These are phyloP conservation scores for Moniliophthora roreri DNA, from an alignment of 1,284 basidiomycete species.

Conservation along the genomic window DNA sequence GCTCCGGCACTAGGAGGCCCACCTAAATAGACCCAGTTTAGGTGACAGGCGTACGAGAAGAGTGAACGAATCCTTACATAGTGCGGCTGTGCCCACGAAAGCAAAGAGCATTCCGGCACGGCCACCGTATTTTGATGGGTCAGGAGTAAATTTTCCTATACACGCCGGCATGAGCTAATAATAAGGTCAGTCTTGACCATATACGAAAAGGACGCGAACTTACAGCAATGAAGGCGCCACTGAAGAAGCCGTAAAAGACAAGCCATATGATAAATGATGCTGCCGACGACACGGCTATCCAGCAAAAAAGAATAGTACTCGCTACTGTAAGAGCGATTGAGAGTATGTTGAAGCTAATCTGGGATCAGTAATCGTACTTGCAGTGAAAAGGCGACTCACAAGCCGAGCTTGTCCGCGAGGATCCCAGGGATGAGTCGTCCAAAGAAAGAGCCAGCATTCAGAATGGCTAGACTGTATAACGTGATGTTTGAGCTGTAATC, in stretches of 20 bases:
- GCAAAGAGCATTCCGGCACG: conserved; percentile 3
- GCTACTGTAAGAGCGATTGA: conserved; percentile 3
- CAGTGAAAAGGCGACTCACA: background rate
- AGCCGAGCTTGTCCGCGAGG: background rate
- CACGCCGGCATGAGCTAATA: background rate
- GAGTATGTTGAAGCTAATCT: conserved; percentile 4
- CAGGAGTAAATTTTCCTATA: conserved; percentile 2
- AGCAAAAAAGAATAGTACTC: background rate
- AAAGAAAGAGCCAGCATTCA: conserved; percentile 1
- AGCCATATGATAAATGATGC: background rate
- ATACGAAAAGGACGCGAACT: background rate
- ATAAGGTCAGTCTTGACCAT: background rate
- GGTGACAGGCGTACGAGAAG: too few species aligned
- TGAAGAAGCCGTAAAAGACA: conserved; percentile 3
- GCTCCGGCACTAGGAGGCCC: conserved; percentile 1
- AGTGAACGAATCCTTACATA: background rate
- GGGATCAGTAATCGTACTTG: background rate
- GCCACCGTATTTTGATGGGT: conserved; percentile 4
- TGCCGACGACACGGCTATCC: background rate
- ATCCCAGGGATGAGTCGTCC: conserved; percentile 1
- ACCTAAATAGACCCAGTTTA: background rate
- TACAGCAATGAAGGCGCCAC: conserved; percentile 5
- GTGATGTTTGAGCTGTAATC: background rate
- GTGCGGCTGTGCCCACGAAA: conserved; percentile 1
- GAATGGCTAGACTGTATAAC: background rate